Evolutionary conservation across 768 basidiomycete genomes (phyloP).

Genomic region (Pisolithus orientalis): DNA sequence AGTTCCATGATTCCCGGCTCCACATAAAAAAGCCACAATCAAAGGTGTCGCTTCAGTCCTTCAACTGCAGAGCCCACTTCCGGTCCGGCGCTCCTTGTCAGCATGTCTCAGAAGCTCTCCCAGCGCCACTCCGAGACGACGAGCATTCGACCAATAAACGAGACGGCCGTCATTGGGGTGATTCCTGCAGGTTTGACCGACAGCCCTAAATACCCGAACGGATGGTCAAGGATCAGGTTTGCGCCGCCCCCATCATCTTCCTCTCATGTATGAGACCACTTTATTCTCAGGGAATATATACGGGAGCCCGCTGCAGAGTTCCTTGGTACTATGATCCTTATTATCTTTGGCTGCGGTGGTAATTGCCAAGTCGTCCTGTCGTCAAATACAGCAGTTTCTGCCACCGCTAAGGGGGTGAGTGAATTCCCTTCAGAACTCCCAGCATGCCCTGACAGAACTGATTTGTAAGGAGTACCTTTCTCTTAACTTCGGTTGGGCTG

Average conservation of each 20-base stretch:
- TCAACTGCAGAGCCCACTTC: not conserved
- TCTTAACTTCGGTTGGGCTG: slow-evolving; percentile 24
- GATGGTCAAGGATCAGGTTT: slow-evolving; percentile 51
- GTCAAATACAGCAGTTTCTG: slow-evolving; percentile 36
- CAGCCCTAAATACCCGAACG: slow-evolving; percentile 40
- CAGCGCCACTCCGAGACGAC: slow-evolving; percentile 16
- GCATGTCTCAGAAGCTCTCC: slow-evolving; percentile 19
- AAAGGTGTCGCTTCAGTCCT: not conserved
- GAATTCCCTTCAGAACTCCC: not conserved
- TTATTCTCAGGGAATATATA: slow-evolving; percentile 32
- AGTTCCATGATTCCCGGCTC: not conserved
- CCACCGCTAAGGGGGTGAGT: slow-evolving; percentile 52
- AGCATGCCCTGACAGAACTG: no score
- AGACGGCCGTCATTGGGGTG: not conserved
- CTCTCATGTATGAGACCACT: not conserved
- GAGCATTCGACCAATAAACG: slow-evolving; percentile 4
- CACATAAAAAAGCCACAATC: slow-evolving; percentile 6
- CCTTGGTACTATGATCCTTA: slow-evolving; percentile 49
- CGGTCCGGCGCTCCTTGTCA: not conserved
- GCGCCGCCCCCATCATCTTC: slow-evolving; percentile 4
- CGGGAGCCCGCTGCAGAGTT: slow-evolving; percentile 63
- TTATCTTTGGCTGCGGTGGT: slow-evolving; percentile 55
- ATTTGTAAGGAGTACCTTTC: slow-evolving; percentile 17
- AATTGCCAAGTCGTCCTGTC: slow-evolving; percentile 54
- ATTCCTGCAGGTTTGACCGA: slow-evolving; percentile 15